A percentile compares a stretch with the other conserved stretches of the same genome.
phyloP scores from a whole-genome alignment of 805 yeast species.

The Cyberlindnera mississippiensis region DNA sequence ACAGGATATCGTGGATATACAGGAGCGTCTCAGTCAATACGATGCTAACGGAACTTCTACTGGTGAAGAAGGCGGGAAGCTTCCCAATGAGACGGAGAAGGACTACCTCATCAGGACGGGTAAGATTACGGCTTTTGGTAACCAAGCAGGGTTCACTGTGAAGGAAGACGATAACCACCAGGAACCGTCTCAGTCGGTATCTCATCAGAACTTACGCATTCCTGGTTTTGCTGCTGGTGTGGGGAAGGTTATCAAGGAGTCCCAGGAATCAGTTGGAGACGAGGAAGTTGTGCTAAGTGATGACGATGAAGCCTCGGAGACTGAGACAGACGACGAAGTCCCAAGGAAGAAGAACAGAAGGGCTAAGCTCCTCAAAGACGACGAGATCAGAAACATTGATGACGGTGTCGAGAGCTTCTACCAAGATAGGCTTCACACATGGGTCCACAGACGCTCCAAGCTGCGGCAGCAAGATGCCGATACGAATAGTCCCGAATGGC shows the following conservation, averaged over 20 bases:
- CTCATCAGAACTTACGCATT: constrained; percentile 24
- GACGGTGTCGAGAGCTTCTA: constrained; percentile 78
- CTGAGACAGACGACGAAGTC: constrained; percentile 20
- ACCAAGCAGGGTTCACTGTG: constrained; percentile 48
- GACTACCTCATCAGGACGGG: constrained; percentile 88
- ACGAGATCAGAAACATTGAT: constrained; percentile 49
- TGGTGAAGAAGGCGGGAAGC: constrained; percentile 25
- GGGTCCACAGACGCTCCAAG: constrained; percentile 53
- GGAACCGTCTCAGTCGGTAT: constrained; percentile 10
- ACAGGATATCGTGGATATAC: constrained; percentile 62
- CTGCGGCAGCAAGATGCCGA: constrained; percentile 30
- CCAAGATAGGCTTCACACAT: constrained; percentile 52
- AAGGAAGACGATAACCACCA: constrained; percentile 27
- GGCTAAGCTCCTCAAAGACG: constrained; percentile 23
- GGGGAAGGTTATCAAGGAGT: constrained; percentile 15
- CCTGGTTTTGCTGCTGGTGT: constrained; percentile 21
- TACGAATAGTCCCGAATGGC: constrained; percentile 52
- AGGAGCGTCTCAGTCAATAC: constrained; percentile 40
- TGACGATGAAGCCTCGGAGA: constrained; percentile 17
- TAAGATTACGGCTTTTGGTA: constrained; percentile 89
- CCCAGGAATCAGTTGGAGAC: constrained; percentile 13
- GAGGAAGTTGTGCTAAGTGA: constrained; percentile 16
- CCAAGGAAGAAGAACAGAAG: constrained; percentile 8
- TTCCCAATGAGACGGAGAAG: constrained; percentile 71
- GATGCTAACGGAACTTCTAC: constrained; percentile 17